Conservation (phyloP, 345 rosid species). For the Gossypium australe region DNA sequence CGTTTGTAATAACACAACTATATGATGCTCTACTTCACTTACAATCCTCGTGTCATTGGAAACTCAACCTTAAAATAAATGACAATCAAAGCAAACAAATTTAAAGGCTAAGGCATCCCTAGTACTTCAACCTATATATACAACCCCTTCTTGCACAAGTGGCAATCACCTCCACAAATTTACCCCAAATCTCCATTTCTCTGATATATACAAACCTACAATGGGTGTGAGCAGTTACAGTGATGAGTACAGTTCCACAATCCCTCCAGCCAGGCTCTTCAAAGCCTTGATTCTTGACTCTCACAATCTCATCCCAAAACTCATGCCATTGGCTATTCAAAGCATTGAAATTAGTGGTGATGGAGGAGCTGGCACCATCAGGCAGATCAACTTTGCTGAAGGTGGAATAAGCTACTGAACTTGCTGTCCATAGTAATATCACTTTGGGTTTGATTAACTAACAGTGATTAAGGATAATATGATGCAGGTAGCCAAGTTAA, state of each 20-base stretch:
- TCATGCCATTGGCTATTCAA: constrained; percentile 32
- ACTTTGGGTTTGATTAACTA: not conserved
- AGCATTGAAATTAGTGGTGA: constrained; percentile 29
- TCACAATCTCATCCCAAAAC: constrained; percentile 33
- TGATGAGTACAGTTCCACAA: constrained; percentile 17
- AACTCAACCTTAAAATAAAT: constrained; percentile 11
- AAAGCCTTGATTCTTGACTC: constrained; percentile 35
- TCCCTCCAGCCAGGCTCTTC: constrained; percentile 36
- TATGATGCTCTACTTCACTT: not conserved
- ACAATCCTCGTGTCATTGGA: constrained; percentile 12
- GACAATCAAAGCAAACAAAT: not conserved
- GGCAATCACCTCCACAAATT: not conserved
- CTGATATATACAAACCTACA: not conserved
- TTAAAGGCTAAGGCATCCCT: not conserved
- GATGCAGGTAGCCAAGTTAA: constrained; percentile 28
- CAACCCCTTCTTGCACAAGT: not conserved
- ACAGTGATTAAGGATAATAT: not conserved
- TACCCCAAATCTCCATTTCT: not conserved
- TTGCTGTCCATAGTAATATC: not conserved
- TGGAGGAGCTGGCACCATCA: constrained; percentile 39
- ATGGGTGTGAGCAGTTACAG: constrained; percentile 20
- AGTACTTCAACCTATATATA: constrained; percentile 11
- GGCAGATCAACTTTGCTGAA: constrained; percentile 32
- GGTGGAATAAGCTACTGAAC: constrained; percentile 9
- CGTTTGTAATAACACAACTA: constrained; percentile 2